Base-by-base conservation (phyloP, 192 early-diverging fungal genomes). In the Allomyces arbusculus region DNA sequence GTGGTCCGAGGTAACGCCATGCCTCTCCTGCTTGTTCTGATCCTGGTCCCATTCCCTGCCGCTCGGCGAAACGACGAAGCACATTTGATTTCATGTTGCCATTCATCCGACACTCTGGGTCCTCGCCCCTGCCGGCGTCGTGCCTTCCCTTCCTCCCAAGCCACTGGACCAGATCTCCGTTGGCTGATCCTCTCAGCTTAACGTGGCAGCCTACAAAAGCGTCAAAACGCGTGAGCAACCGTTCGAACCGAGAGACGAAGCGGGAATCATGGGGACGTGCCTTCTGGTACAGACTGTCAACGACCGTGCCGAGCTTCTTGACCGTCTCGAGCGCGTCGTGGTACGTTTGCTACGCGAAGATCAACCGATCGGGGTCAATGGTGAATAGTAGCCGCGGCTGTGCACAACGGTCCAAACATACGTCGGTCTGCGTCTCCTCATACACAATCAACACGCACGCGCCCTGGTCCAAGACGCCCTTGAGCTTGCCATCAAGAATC, bases 401-500 rank as follows among this genome's bases (percentile, higher is more conserved):
- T 5, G 10, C n/a, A 12, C 12, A 69, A 75, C 43, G 26, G 4
- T 43, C 5, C 1, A 12, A 28, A 80, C 82, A 77, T 73, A 89
- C 87, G 76, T 97, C 93, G 65, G 80, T 79, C 68, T 81, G 81
- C 43, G 82, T 78, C 62, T 93, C 91, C 33, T 96, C 94, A 81
- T 95, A 97, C 4, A 99, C 86, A 64, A 94, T 86, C 72, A 99
- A 73, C 67, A 90, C 92, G 25, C 95, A 94, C 23, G 89, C 91
- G 44, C 92, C 94, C 79, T 99, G 96, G 72, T 99, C 96, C 63
- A 99, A 78, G 68, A 99, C 92, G 44, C 94, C 96, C 68, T 82
- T 75, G 72, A 99, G 88, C 1, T 89, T 89, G 75, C 94, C 89
- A 78, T 99, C 96, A 70, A 99, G 80, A 69, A 99, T 99, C 96